Conservation (phyloP, 805 yeast genomes). For the Kodamaea kaohsiungensis region DNA sequence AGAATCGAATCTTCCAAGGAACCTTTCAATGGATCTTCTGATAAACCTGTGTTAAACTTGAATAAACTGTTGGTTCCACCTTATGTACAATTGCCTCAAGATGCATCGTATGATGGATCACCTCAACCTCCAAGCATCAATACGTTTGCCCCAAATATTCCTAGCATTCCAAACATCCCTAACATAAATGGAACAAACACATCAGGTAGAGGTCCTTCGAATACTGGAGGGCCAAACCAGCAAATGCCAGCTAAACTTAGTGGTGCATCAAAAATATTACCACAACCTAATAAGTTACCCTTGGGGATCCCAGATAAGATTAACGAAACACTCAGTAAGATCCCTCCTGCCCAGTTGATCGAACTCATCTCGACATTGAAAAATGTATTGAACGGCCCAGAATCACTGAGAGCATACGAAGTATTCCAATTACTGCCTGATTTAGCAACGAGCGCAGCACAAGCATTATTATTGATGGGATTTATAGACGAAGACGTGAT, state of each 20-base stretch:
- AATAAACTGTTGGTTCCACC: slow-evolving; percentile 52
- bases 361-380: slow-evolving; percentile 70
- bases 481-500: slow-evolving; percentile 69
- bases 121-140: slow-evolving; percentile 5
- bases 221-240: neutral
- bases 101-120: slow-evolving; percentile 14
- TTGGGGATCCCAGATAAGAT: slow-evolving; percentile 58
- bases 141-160: slow-evolving; percentile 1
- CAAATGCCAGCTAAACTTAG: slow-evolving; percentile 45
- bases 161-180: neutral
- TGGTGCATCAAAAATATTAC: slow-evolving; percentile 58
- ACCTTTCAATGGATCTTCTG: slow-evolving; percentile 41
- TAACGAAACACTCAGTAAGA: slow-evolving; percentile 58
- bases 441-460: slow-evolving; percentile 68
- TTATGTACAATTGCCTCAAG: slow-evolving; percentile 58
- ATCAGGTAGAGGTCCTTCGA: neutral
- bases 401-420: slow-evolving; percentile 51
- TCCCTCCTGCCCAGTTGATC: slow-evolving; percentile 70
- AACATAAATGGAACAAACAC: neutral
- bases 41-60: slow-evolving; percentile 45
- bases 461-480: slow-evolving; percentile 76
- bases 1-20: slow-evolving; percentile 65
- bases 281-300: slow-evolving; percentile 46
- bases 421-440: slow-evolving; percentile 55
- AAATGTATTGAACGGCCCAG: slow-evolving; percentile 52